A percentile compares a stretch with the other conserved stretches of the same genome.
These are phyloP conservation scores for Metarhizium rileyi DNA, from an alignment of 2,329 filamentous ascomycete genomes.

Conservation along the genomic window DNA sequence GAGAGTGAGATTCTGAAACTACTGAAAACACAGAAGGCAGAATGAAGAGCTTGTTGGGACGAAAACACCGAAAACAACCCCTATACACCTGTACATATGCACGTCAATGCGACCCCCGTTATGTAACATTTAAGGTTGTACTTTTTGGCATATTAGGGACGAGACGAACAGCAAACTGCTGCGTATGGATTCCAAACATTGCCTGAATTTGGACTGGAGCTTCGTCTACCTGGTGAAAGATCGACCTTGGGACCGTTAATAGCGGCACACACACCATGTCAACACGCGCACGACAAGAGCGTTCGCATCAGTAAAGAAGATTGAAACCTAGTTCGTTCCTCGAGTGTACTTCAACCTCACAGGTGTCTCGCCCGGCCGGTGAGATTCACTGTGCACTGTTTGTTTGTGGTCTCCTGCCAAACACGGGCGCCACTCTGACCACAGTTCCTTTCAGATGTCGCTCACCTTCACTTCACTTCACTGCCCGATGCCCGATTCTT, in stretches of 20 bases:
- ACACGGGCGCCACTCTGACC: neutral
- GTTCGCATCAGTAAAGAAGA: no score
- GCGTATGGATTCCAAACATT: no score
- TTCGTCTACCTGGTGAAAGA: neutral
- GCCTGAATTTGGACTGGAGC: neutral
- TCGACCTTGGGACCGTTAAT: no score
- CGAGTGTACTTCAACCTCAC: neutral
- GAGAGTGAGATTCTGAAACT: constrained; percentile 86
- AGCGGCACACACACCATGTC: neutral
- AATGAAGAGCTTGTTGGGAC: neutral
- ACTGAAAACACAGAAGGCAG: constrained; percentile 39
- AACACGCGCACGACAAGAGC: neutral
- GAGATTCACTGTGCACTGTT: neutral
- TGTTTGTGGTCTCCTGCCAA: neutral
- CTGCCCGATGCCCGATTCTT: neutral
- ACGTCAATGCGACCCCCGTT: neutral
- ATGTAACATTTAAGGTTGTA: neutral
- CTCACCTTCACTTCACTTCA: constrained; percentile 1
- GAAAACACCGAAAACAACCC: neutral
- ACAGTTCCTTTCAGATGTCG: neutral
- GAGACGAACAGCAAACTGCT: no score
- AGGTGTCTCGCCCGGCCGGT: neutral
- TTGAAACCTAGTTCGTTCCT: no score
- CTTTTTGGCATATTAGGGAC: no score
- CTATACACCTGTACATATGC: neutral